These are phyloP conservation scores for Verticillium klebahnii DNA, from an alignment of 2,329 filamentous ascomycete genomes.

Conservation along the genomic window DNA sequence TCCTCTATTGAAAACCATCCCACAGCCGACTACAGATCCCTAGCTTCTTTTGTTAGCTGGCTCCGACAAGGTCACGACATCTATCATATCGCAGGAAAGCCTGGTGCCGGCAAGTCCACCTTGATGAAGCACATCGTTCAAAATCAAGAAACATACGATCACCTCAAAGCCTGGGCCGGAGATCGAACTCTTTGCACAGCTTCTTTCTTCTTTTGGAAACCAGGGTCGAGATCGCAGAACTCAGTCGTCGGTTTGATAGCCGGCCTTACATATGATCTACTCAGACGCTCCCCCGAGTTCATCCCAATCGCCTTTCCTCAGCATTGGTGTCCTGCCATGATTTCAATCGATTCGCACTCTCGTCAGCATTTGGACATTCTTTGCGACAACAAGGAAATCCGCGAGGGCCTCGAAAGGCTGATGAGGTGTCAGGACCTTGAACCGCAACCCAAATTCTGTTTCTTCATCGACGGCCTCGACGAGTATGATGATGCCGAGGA, in stretches of 20 bases:
- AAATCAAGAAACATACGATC: conserved; percentile 9
- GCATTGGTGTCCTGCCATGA: neutral
- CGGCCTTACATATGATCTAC: neutral
- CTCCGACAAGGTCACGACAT: conserved; percentile 15
- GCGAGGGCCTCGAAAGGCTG: neutral
- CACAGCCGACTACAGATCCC: neutral
- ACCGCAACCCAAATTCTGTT: neutral
- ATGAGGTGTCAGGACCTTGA: neutral
- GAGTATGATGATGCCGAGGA: neutral
- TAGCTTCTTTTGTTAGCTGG: conserved; percentile 15
- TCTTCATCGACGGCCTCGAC: conserved; percentile 2
- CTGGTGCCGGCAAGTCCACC: conserved; percentile 37
- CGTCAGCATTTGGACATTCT: neutral
- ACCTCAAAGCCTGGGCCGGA: conserved; percentile 7
- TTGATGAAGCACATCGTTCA: conserved; percentile 30
- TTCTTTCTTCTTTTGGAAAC: conserved; percentile 1
- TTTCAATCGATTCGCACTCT: neutral
- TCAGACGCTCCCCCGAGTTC: neutral
- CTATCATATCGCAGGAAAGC: conserved; percentile 32
- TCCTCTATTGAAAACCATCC: neutral
- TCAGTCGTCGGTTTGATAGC: neutral
- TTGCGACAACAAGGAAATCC: neutral
- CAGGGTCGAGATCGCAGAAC: neutral
- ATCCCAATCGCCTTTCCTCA: neutral
- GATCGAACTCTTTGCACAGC: neutral